Percentiles rank a stretch among this genome's conserved stretches.
Conservation (phyloP, 2,329 filamentous ascomycete species). For the Pseudocercospora musae region DNA sequence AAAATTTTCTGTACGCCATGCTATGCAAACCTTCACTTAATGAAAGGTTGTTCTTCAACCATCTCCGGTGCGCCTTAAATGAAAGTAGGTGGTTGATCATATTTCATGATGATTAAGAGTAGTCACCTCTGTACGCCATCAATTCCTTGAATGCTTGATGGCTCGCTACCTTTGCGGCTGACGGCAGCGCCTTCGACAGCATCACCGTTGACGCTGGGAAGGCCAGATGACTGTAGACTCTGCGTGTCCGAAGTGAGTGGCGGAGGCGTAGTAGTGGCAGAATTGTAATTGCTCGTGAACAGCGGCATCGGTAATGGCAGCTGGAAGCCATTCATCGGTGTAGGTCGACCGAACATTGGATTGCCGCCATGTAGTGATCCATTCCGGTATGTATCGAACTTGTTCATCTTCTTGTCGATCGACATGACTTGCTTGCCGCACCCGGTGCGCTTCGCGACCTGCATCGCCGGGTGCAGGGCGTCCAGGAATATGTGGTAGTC, state of each 20-base stretch:
- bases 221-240: conserved; percentile 28
- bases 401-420: conserved; percentile 51
- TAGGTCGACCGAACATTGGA: conserved; percentile 3
- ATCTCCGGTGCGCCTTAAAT: not conserved
- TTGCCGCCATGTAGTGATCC: conserved; percentile 8
- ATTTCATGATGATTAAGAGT: conserved; percentile 2
- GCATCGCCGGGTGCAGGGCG: conserved; percentile 44
- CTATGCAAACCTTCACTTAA: not conserved
- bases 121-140: conserved; percentile 17
- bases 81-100: not conserved
- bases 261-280: conserved; percentile 29
- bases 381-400: conserved; percentile 34
- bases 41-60: not conserved
- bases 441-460: conserved; percentile 42
- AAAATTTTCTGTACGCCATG: conserved; percentile 1
- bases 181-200: conserved; percentile 34
- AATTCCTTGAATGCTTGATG: conserved; percentile 15
- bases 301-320: conserved; percentile 13
- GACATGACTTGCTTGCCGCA: conserved; percentile 44
- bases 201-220: conserved; percentile 35
- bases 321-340: conserved; percentile 7
- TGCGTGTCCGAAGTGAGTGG: conserved; percentile 30
- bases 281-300: conserved; percentile 28
- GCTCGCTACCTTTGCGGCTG: conserved; percentile 29
- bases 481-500: conserved; percentile 45